Evolutionary conservation across 2,329 filamentous ascomycete species (phyloP).

Genomic region (Ramularia collo-cygni): DNA sequence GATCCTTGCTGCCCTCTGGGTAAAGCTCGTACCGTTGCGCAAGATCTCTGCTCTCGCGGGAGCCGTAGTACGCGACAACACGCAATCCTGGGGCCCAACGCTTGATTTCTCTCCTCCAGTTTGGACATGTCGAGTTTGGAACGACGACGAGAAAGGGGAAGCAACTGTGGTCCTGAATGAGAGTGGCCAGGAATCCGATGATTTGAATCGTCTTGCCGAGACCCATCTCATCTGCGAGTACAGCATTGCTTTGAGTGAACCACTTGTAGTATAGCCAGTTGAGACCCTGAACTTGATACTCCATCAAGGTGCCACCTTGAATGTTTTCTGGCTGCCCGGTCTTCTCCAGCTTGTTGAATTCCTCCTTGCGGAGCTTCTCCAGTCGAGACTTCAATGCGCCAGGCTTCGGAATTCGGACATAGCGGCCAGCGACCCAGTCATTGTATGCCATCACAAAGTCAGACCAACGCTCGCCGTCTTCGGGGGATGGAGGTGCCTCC

Average conservation of each 20-base stretch:
- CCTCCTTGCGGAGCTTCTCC: constrained; percentile 60
- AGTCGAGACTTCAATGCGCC: constrained; percentile 60
- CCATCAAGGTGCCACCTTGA: constrained; percentile 76
- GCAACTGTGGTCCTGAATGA: constrained; percentile 58
- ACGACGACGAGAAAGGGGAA: constrained; percentile 93
- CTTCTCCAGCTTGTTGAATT: constrained; percentile 59
- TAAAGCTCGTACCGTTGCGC: constrained; percentile 82
- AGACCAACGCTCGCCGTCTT: constrained; percentile 62
- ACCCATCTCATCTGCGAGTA: constrained; percentile 96
- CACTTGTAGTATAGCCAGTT: constrained; percentile 96
- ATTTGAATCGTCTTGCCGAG: constrained; percentile 96
- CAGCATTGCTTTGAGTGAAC: constrained; percentile 72
- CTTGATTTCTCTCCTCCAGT: constrained; percentile 95
- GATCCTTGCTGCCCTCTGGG: constrained; percentile 54
- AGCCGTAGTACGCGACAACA: constrained; percentile 90
- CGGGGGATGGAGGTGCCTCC: constrained; percentile 66
- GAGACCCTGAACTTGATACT: constrained; percentile 84
- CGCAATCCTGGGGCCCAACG: constrained; percentile 80
- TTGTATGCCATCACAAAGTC: constrained; percentile 79
- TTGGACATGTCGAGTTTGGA: constrained; percentile 91
- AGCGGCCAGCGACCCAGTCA: constrained; percentile 74
- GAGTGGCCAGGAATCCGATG: constrained; percentile 68
- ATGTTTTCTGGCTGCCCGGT: constrained; percentile 66
- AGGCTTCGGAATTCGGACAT: constrained; percentile 56
- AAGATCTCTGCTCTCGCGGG: constrained; percentile 64